Conservation (phyloP, 177 flowering plant genomes). For the Vitis hybrid region DNA sequence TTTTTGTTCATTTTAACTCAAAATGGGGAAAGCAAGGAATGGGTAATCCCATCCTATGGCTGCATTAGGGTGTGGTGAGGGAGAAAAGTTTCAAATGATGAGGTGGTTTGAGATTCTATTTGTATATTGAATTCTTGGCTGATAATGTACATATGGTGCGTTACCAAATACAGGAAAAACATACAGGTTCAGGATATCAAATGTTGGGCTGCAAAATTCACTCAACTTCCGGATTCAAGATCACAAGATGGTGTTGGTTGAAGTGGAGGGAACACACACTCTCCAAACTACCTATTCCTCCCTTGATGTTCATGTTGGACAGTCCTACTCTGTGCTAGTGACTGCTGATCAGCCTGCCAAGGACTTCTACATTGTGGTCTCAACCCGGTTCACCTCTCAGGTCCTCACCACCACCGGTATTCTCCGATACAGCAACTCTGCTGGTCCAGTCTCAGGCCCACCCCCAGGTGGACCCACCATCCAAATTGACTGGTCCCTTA, state of each 20-base stretch:
- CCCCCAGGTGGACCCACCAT: constrained; percentile 91
- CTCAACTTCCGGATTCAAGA: constrained; percentile 81
- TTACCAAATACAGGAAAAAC: constrained; percentile 70
- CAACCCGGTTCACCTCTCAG: constrained; percentile 63
- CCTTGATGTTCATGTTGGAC: constrained; percentile 89
- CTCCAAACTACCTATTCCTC: constrained; percentile 75
- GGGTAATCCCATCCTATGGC: no score
- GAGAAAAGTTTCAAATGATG: no score
- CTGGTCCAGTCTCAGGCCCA: constrained; percentile 61
- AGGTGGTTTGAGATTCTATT: no score
- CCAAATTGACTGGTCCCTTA: constrained; percentile 90
- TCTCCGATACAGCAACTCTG: constrained; percentile 77
- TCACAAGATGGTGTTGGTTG: constrained; percentile 80
- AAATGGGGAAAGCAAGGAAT: no score
- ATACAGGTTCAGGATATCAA: constrained; percentile 90
- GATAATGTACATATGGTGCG: no score
- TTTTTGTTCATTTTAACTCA: no score
- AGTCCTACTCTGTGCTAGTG: constrained; percentile 83
- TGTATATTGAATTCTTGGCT: no score
- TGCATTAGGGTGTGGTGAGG: no score
- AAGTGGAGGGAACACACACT: constrained; percentile 95
- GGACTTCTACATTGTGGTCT: constrained; percentile 74
- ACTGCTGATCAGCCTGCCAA: constrained; percentile 83
- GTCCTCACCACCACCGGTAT: constrained; percentile 68
- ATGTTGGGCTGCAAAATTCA: constrained; percentile 78